Evolutionary conservation across 148 eudicot genomes (phyloP).

Genomic region (Diospyros lotus): DNA sequence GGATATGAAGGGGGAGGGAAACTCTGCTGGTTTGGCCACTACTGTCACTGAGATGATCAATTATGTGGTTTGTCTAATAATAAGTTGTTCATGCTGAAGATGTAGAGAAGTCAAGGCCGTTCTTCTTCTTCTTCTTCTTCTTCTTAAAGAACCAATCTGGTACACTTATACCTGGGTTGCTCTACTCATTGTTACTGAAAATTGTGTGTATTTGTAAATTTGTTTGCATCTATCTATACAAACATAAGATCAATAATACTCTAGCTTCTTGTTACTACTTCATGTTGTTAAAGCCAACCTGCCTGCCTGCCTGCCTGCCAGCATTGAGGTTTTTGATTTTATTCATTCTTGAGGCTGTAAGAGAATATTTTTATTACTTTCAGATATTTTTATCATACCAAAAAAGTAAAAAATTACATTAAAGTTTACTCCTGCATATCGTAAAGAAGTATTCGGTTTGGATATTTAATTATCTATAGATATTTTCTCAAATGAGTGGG

Average conservation of each 20-base stretch:
- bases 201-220: neutral
- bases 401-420: too few relatives aligned
- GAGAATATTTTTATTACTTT: too few relatives aligned
- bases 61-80: neutral
- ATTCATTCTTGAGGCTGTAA: too few relatives aligned
- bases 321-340: too few relatives aligned
- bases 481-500: too few relatives aligned
- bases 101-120: neutral
- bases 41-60: constrained; percentile 37
- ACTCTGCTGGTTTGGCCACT: constrained; percentile 53
- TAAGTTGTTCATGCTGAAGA: neutral
- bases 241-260: neutral
- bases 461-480: too few relatives aligned
- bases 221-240: neutral
- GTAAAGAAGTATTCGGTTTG: too few relatives aligned
- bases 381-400: too few relatives aligned
- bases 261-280: too few relatives aligned
- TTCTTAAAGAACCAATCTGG: neutral
- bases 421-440: too few relatives aligned
- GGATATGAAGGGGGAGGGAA: constrained; percentile 26
- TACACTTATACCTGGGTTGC: neutral
- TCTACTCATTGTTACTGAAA: neutral
- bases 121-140: neutral
- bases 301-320: too few relatives aligned
- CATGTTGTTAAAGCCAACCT: too few relatives aligned